Evolutionary conservation across 2,329 filamentous ascomycete genomes (phyloP).

Genomic region (Domatiomyces globalis): DNA sequence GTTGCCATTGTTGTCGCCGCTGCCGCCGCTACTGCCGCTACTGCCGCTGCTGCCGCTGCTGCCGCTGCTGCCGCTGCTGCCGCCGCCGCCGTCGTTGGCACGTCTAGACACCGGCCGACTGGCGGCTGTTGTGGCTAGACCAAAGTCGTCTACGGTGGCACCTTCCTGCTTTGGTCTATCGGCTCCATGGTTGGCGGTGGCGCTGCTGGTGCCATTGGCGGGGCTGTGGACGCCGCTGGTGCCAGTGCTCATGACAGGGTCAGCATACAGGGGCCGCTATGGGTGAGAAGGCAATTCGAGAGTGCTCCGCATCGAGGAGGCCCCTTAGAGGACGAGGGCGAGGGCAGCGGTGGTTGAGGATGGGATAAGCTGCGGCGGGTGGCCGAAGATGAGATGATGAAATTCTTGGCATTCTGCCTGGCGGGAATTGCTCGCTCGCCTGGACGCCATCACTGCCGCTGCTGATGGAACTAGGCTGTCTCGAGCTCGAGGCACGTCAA

Average conservation of each 20-base stretch:
- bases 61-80: slow-evolving; percentile 22
- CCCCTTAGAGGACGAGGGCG: not conserved
- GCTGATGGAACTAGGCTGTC: no score
- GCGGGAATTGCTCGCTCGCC: no score
- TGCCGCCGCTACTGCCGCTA: not conserved
- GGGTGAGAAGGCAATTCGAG: not conserved
- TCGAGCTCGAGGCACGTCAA: no score
- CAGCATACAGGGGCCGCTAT: not conserved
- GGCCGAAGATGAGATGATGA: no score
- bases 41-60: slow-evolving; percentile 2
- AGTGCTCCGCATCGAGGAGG: not conserved
- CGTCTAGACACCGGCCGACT: slow-evolving; percentile 3
- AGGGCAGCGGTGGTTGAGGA: no score
- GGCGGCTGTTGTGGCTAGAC: slow-evolving; percentile 42
- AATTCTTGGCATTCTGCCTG: no score
- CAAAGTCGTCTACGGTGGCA: slow-evolving; percentile 54
- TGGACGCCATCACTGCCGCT: no score
- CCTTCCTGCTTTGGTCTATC: not conserved
- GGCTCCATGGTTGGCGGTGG: not conserved
- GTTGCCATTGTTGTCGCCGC: not conserved
- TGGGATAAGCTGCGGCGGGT: not conserved
- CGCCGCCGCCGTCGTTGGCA: slow-evolving; percentile 18
- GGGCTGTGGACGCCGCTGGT: not conserved
- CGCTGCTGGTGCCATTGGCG: not conserved
- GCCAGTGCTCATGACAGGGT: not conserved